phyloP scores from a whole-genome alignment of 345 rosid species.

The Boechera stricta region DNA sequence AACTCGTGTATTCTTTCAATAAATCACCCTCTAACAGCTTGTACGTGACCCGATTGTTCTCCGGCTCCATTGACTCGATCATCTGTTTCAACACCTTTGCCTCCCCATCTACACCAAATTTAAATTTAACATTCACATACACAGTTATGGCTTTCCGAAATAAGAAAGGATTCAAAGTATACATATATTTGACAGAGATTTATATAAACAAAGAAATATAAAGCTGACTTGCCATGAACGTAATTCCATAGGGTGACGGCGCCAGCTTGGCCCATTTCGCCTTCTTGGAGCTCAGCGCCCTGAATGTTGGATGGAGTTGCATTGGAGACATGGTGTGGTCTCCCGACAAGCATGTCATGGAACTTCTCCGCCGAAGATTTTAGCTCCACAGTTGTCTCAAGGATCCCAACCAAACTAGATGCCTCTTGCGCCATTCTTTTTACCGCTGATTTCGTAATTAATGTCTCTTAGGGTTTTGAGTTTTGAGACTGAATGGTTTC shows the following conservation, averaged over 20 bases:
- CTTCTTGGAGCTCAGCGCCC: slow-evolving; percentile 42
- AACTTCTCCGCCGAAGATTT: slow-evolving; percentile 33
- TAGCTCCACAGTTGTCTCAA: slow-evolving; percentile 27
- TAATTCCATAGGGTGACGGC: slow-evolving; percentile 45
- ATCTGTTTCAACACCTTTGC: slow-evolving; percentile 18
- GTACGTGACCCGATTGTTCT: slow-evolving; percentile 27
- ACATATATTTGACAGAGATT: too few species aligned
- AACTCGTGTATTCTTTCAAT: slow-evolving; percentile 28
- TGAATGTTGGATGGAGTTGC: slow-evolving; percentile 39
- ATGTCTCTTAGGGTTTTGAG: neutral
- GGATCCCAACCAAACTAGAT: slow-evolving; percentile 7
- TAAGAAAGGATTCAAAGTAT: neutral
- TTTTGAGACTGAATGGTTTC: neutral
- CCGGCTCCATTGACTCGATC: slow-evolving; percentile 26
- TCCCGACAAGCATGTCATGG: slow-evolving; percentile 44
- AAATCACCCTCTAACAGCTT: slow-evolving; percentile 35
- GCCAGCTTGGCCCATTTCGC: slow-evolving; percentile 48
- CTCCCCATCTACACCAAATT: slow-evolving; percentile 30
- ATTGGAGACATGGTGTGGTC: slow-evolving; percentile 47
- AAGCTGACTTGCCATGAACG: slow-evolving; percentile 30
- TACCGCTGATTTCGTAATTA: neutral
- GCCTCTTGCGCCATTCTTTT: slow-evolving; percentile 1
- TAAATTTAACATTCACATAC: neutral
- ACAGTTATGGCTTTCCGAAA: neutral
- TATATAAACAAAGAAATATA: neutral